Percentiles rank a stretch among this genome's conserved stretches.
These are phyloP conservation scores for Botrytis medusae DNA, from an alignment of 2,329 filamentous ascomycete species.

Conservation along the genomic window DNA sequence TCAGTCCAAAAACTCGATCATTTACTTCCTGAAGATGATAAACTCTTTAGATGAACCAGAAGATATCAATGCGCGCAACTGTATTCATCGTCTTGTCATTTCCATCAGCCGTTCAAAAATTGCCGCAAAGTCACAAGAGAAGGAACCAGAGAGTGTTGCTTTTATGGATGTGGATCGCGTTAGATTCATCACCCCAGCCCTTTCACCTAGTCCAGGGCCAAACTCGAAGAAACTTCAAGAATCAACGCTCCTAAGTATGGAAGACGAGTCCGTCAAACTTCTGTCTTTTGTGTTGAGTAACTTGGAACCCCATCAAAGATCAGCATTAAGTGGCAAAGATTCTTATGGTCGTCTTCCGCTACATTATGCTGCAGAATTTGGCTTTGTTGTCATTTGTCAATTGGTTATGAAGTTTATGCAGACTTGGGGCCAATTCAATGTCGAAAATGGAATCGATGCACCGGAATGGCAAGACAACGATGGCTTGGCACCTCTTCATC, in stretches of 20 bases:
- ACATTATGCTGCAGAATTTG: conserved; percentile 93
- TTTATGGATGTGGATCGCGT: conserved; percentile 48
- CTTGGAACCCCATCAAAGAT: conserved; percentile 65
- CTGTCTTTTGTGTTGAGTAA: conserved; percentile 63
- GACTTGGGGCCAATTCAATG: conserved; percentile 82
- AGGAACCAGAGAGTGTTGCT: conserved; percentile 40
- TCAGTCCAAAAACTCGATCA: conserved; percentile 67
- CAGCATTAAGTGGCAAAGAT: conserved; percentile 68
- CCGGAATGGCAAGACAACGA: conserved; percentile 89
- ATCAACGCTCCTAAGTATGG: conserved; percentile 61
- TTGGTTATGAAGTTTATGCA: conserved; percentile 87
- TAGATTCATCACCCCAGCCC: conserved; percentile 75
- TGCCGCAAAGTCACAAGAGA: conserved; percentile 43
- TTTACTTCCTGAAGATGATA: conserved; percentile 67
- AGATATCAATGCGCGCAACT: conserved; percentile 92
- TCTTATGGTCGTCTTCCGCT: conserved; percentile 80
- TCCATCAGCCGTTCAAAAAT: conserved; percentile 76
- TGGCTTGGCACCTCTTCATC: conserved; percentile 85
- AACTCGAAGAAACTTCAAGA: conserved; percentile 66
- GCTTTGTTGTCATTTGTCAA: conserved; percentile 87
- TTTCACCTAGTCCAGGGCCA: conserved; percentile 63
- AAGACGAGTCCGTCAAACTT: conserved; percentile 75
- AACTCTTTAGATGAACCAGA: conserved; percentile 78
- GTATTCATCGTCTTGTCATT: conserved; percentile 88
- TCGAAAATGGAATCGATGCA: conserved; percentile 82